A percentile compares a stretch with the other conserved stretches of the same genome.
Conservation (phyloP, 495 filamentous ascomycete species). For the Penicillium cinerascens region DNA sequence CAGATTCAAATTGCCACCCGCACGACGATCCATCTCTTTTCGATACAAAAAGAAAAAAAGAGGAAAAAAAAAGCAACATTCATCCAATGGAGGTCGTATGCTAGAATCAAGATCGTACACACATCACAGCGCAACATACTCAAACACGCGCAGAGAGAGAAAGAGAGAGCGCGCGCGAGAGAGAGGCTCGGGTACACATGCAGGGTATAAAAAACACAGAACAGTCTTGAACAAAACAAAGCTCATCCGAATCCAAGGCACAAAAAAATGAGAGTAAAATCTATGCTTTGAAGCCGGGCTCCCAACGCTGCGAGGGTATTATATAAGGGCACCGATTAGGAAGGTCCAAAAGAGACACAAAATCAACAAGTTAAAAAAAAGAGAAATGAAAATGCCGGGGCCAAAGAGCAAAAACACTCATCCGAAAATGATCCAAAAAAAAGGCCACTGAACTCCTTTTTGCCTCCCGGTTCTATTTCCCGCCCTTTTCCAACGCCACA, state of each 20-base stretch:
- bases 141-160: constrained; percentile 18
- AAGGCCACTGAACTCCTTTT: constrained; percentile 23
- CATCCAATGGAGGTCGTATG: constrained; percentile 23
- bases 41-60: not conserved
- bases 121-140: constrained; percentile 28
- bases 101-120: constrained; percentile 31
- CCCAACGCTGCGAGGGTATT: constrained; percentile 32
- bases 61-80: constrained; percentile 11
- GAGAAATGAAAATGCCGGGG: constrained; percentile 1
- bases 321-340: constrained; percentile 25
- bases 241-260: constrained; percentile 3
- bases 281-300: constrained; percentile 24
- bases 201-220: constrained; percentile 30
- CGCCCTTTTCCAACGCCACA: constrained; percentile 37
- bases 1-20: constrained; percentile 12
- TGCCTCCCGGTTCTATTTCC: constrained; percentile 28
- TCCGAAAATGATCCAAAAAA: constrained; percentile 6
- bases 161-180: too few relatives aligned
- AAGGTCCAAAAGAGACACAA: constrained; percentile 14
- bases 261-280: constrained; percentile 17
- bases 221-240: constrained; percentile 13
- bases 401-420: constrained; percentile 4
- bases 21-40: not conserved
- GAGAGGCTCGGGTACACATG: constrained; percentile 17
- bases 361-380: constrained; percentile 1